Evolutionary conservation across 805 yeast genomes (phyloP).

Genomic region (Nakazawaea peltata): DNA sequence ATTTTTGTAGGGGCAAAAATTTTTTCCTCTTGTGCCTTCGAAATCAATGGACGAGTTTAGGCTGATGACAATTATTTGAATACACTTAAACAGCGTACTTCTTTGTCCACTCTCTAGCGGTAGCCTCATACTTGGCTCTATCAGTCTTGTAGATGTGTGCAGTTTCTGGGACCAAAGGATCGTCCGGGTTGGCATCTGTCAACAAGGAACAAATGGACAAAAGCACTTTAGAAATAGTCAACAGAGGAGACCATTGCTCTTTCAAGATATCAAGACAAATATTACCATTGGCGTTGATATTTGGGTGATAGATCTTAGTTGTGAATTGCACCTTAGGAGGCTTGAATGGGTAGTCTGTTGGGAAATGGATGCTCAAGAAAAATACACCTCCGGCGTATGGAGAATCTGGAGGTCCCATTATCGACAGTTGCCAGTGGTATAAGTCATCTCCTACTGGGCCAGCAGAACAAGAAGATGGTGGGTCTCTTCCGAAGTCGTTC

Average conservation of each 20-base stretch:
- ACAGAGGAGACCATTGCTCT: conserved; percentile 99
- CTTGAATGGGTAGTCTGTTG: conserved; percentile 98
- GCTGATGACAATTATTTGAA: too few species aligned
- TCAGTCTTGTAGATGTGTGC: conserved; percentile 95
- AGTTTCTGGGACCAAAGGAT: conserved; percentile 97
- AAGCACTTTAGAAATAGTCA: conserved; percentile 91
- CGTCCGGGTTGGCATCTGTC: conserved; percentile 98
- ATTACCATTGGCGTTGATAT: conserved; percentile 91
- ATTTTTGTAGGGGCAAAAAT: too few species aligned
- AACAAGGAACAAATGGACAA: conserved; percentile 91
- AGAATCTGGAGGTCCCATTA: conserved; percentile 98
- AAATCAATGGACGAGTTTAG: too few species aligned
- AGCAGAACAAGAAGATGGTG: conserved; percentile 98
- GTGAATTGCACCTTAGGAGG: conserved; percentile 94
- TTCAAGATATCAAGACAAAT: conserved; percentile 94
- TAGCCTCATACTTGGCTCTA: conserved; percentile 88
- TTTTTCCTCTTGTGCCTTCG: too few species aligned
- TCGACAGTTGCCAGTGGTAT: conserved; percentile 99
- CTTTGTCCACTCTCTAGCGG: conserved; percentile 98
- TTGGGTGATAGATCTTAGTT: conserved; percentile 95
- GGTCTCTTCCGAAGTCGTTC: conserved; percentile 95
- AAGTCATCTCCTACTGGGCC: conserved; percentile 98
- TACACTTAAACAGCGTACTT: conserved; percentile 86
- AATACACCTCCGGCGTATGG: conserved; percentile 81
- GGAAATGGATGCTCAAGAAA: conserved; percentile 94